Base-by-base conservation (phyloP, 352 stramenopile genomes). In the Phytophthora constricta region DNA sequence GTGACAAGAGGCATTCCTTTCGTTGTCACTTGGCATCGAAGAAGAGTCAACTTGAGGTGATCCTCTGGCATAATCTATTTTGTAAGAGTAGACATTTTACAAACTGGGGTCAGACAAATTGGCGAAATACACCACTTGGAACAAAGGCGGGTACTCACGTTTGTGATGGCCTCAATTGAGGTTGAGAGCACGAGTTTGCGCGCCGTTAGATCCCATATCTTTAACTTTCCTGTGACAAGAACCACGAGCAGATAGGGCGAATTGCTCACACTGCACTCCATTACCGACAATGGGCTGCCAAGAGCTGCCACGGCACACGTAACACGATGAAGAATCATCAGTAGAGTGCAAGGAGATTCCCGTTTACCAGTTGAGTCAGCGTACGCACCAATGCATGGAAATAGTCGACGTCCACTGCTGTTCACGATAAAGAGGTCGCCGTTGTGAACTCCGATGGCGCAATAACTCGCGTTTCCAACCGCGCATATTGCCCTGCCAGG, bases 1-100 rank as follows among this genome's bases (percentile, higher is more conserved):
- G 89, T 95, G 33, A 96, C 69, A n/a, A 94, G 86, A 3, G 89
- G 86, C 48, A 91, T 79, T 5, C 89, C 89, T 16, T 76, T 87
- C 2, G 72, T 61, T 25, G 85, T 94, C 25, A 96, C 74, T 51
- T 87, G 77, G 54, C 82, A 91, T 16, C 86, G 77, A 59, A 96
- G 68, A 13, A 96, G 67, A 9, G 88, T 95, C 25, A 92, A 48
- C 20, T 81, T 79, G 11, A 72, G 82, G 27, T 67, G 48, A 47
- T 76, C 62, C 50, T 73, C 62, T 54, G 55, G 48, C 25, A 45
- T 54, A 10, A 68, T 31, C 71, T 79, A 46, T 23, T 31, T 5
- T 17, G 41, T 45, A 63, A 61, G 26, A 66, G 22, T 14, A 54
- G 39, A 54, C 58, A 28, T 25, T 34, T 5, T 13, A 25, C 22